Conservation (phyloP, 1,284 basidiomycete genomes). For the Heterobasidion irregulare region DNA sequence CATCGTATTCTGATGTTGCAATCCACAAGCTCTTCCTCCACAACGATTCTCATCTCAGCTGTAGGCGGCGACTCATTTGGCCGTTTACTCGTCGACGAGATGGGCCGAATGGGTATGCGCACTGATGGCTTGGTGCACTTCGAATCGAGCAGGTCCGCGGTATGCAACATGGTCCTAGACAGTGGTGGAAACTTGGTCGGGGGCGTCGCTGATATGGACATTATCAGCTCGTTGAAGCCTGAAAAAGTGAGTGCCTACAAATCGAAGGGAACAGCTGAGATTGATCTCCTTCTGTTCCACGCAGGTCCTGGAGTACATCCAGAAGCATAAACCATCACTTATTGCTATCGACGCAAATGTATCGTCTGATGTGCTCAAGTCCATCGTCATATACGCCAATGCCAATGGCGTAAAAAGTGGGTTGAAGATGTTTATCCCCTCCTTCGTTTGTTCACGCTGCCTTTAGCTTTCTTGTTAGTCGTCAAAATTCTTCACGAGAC, state of each 20-base stretch:
- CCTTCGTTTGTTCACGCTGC: not conserved
- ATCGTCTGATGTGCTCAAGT: constrained; percentile 40
- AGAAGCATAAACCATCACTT: constrained; percentile 41
- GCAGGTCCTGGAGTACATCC: constrained; percentile 36
- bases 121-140: constrained; percentile 59
- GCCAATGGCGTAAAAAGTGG: constrained; percentile 42
- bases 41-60: constrained; percentile 51
- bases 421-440: constrained; percentile 15
- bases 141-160: constrained; percentile 48
- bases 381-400: constrained; percentile 43
- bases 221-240: constrained; percentile 45
- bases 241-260: constrained; percentile 34
- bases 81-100: constrained; percentile 50
- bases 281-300: not conserved
- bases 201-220: constrained; percentile 90
- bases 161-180: constrained; percentile 83
- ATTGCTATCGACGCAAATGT: constrained; percentile 85
- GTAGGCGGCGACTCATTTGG: constrained; percentile 69
- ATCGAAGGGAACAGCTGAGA: not conserved
- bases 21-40: constrained; percentile 20
- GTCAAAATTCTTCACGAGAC: not conserved
- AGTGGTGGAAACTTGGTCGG: constrained; percentile 62
- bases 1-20: constrained; percentile 46
- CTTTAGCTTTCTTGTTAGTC: constrained; percentile 54
- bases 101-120: constrained; percentile 61